These are phyloP conservation scores for Ophiocordyceps camponoti-leonardi DNA, from an alignment of 2,329 filamentous ascomycete species.

Conservation along the genomic window DNA sequence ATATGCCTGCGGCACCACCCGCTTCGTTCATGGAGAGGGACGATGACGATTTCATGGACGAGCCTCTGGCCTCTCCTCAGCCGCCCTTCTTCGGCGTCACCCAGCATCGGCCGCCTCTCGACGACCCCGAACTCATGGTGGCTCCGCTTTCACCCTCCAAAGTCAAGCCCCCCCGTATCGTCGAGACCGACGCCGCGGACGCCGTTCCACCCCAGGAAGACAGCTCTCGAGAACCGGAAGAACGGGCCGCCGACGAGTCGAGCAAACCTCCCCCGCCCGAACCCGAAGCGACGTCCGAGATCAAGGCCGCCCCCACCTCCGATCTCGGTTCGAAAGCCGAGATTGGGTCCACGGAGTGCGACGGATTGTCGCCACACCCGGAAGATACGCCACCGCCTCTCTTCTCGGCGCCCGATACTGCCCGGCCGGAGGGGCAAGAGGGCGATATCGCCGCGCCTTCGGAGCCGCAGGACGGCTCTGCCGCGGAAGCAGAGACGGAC, in stretches of 20 bases:
- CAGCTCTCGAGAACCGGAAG: not conserved
- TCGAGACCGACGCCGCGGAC: not conserved
- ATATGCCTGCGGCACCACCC: conserved; percentile 19
- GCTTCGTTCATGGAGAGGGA: conserved; percentile 27
- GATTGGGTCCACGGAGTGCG: conserved; percentile 4
- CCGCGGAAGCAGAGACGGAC: conserved; percentile 1
- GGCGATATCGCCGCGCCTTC: conserved; percentile 1
- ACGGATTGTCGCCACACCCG: conserved; percentile 32
- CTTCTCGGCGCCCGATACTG: conserved; percentile 12
- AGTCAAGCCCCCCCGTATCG: conserved; percentile 6
- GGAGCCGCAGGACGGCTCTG: conserved; percentile 1
- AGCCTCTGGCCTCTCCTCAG: conserved; percentile 52
- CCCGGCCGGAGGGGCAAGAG: not conserved
- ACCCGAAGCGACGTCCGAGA: not conserved
- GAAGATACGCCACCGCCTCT: conserved; percentile 55
- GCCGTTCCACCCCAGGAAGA: not conserved
- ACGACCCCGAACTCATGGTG: conserved; percentile 39
- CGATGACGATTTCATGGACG: conserved; percentile 62
- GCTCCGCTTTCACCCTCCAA: conserved; percentile 38
- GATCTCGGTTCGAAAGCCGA: conserved; percentile 5
- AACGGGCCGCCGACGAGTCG: not conserved
- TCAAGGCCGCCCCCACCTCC: not conserved
- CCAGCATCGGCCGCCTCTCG: conserved; percentile 28
- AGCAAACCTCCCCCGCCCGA: conserved; percentile 1
- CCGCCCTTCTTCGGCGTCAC: conserved; percentile 45